Evolutionary conservation across 2,329 filamentous ascomycete species (phyloP), one percentile per base, ranked within the genome.

Genomic region (Neonectria neomacrospora): DNA sequence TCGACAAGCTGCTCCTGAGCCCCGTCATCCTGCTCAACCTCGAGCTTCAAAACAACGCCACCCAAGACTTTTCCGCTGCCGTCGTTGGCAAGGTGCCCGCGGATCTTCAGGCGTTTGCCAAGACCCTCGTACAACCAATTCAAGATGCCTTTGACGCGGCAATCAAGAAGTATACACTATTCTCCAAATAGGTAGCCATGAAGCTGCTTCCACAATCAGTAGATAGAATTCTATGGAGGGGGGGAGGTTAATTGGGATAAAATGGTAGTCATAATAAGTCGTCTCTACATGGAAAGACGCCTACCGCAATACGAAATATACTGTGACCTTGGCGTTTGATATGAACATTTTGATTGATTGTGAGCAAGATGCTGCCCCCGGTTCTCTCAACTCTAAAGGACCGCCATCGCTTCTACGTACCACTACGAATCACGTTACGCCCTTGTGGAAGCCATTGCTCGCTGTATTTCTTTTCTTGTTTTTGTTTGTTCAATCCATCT

Each of bases 21-120:
- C 80, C 82, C 0, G 68, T 82, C 37, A 81, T 85, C 37, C 71
- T 82, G 41, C 45, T 81, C 16, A 80, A 79, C 61, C 67, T 86
- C 26, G 68, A 79, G 58, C 62, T 77, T 7, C 75, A 84, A 73
- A 77, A 79, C 68, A 64, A 69, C 1, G 80, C 82, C 0, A 80
- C 80, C 0, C 70, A 72, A 23, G 73, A 79, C 10, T 77, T 83
- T 42, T 77, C 77, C 41, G 63, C 61, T 3, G 78, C 77, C 0
- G 71, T 83, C 10, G 63, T 81, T 8, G 71, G 63, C 3, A 83
- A 83, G 72, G 74, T 83, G 5, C 81, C 81, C 0, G 61, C 51
- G 5, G 67, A 70, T 0, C 65, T 80, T 23, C 72, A 74, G 64
- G 64, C 22, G 0, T 63, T 77, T 3, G 82, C 81, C 0, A 44